Percentiles rank a stretch among this genome's conserved stretches.
Evolutionary conservation across 768 basidiomycete genomes (phyloP).

Genomic region (Tricholoma furcatifolium): DNA sequence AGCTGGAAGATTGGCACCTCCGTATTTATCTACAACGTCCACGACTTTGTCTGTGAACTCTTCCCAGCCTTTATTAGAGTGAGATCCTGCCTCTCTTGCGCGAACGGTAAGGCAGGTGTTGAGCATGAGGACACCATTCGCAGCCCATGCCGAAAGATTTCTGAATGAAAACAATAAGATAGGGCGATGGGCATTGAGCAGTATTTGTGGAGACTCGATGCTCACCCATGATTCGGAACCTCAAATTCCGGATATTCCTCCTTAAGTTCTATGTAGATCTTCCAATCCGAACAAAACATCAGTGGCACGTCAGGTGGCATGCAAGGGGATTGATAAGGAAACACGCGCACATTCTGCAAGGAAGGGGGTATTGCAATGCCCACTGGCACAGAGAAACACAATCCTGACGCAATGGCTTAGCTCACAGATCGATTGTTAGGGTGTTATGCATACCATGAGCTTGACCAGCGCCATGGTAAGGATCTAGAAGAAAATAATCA

Average conservation of each 20-base stretch:
- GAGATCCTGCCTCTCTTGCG: constrained; percentile 73
- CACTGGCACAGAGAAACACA: constrained; percentile 87
- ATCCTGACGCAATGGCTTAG: constrained; percentile 43
- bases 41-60: constrained; percentile 81
- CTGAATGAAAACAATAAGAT: constrained; percentile 35
- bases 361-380: constrained; percentile 80
- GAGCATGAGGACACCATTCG: constrained; percentile 84
- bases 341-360: constrained; percentile 64
- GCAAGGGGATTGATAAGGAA: background rate
- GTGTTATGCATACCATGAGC: constrained; percentile 65
- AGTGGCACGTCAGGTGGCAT: constrained; percentile 3
- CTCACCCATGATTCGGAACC: constrained; percentile 82
- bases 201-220: constrained; percentile 6
- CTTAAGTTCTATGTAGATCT: constrained; percentile 90
- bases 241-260: constrained; percentile 79
- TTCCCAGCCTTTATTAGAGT: constrained; percentile 89
- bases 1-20: constrained; percentile 62
- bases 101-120: constrained; percentile 93
- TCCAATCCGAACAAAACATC: constrained; percentile 11
- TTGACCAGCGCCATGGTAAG: constrained; percentile 78
- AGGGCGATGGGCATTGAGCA: background rate
- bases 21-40: constrained; percentile 73
- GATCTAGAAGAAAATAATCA: constrained; percentile 44
- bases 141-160: constrained; percentile 78
- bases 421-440: background rate